Percentiles rank a stretch among this genome's conserved stretches.
Evolutionary conservation across 2,329 filamentous ascomycete species (phyloP).

Genomic region (Botryosphaeria agaves): DNA sequence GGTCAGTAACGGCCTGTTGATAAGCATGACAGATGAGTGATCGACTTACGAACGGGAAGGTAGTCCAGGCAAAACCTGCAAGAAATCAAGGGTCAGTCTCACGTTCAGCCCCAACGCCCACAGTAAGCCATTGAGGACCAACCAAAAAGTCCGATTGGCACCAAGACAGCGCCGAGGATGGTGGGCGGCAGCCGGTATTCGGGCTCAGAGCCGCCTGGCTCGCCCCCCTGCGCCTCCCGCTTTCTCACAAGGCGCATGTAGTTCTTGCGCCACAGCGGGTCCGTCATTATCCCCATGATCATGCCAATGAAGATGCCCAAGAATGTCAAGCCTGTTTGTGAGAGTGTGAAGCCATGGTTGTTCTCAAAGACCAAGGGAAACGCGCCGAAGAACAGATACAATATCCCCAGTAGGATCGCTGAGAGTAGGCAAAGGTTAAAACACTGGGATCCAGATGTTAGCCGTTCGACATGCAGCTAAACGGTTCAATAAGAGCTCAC

Average conservation of each 20-base stretch:
- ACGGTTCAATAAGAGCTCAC: too few relatives aligned
- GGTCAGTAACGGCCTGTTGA: conserved; percentile 14
- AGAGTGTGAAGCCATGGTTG: conserved; percentile 60
- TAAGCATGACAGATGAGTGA: conserved; percentile 28
- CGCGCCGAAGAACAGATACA: conserved; percentile 85
- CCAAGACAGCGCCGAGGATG: conserved; percentile 50
- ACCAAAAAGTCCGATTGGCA: conserved; percentile 70
- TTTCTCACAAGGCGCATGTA: conserved; percentile 39
- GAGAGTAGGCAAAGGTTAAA: conserved; percentile 67
- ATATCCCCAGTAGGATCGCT: conserved; percentile 67
- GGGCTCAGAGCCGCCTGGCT: conserved; percentile 50
- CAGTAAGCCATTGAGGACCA: conserved; percentile 9
- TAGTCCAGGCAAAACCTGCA: conserved; percentile 64
- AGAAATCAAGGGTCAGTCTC: conserved; percentile 1
- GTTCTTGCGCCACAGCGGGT: conserved; percentile 48
- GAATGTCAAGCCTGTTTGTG: conserved; percentile 67
- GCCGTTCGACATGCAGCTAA: too few relatives aligned
- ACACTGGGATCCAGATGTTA: conserved; percentile 22
- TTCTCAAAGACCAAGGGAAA: conserved; percentile 64
- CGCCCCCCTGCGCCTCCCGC: conserved; percentile 32
- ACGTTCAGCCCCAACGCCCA: conserved; percentile 1
- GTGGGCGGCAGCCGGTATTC: conserved; percentile 68
- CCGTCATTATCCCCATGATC: conserved; percentile 41
- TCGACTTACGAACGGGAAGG: conserved; percentile 58
- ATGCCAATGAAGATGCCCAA: conserved; percentile 54